These are phyloP conservation scores for Xylariaceae sp. DNA, from an alignment of 2,329 filamentous ascomycete species.

Conservation along the genomic window DNA sequence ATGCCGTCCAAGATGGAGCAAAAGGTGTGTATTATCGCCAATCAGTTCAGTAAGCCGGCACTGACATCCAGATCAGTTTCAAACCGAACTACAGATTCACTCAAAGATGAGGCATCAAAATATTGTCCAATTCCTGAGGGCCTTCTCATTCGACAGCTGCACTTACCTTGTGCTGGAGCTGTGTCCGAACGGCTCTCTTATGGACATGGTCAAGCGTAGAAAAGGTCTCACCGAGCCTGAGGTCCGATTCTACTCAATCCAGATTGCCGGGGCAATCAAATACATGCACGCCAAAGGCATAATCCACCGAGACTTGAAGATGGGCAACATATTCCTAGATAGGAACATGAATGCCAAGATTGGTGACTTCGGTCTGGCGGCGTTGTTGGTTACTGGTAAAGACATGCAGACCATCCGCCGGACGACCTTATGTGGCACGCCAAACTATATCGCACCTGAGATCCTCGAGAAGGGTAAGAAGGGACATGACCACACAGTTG, in stretches of 20 bases:
- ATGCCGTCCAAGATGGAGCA: slow-evolving; percentile 86
- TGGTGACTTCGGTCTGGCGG: slow-evolving; percentile 94
- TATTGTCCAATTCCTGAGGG: slow-evolving; percentile 93
- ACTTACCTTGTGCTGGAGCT: slow-evolving; percentile 95
- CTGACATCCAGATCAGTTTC: slow-evolving; percentile 56
- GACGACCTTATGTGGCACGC: slow-evolving; percentile 94
- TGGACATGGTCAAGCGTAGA: slow-evolving; percentile 95
- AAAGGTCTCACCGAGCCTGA: slow-evolving; percentile 92
- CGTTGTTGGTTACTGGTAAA: slow-evolving; percentile 86
- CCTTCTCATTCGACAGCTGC: slow-evolving; percentile 86
- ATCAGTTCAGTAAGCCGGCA: not conserved
- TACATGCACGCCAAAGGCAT: slow-evolving; percentile 97
- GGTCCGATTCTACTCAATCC: slow-evolving; percentile 90
- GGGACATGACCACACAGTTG: slow-evolving; percentile 96
- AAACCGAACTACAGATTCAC: slow-evolving; percentile 93
- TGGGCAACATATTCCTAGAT: slow-evolving; percentile 97
- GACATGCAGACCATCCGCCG: slow-evolving; percentile 85
- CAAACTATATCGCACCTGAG: slow-evolving; percentile 97
- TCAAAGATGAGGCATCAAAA: slow-evolving; percentile 97
- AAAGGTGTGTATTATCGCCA: slow-evolving; percentile 62
- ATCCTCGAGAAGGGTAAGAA: slow-evolving; percentile 93
- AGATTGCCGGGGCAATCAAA: slow-evolving; percentile 96
- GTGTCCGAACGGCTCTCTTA: slow-evolving; percentile 93
- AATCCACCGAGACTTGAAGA: slow-evolving; percentile 96
- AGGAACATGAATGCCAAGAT: slow-evolving; percentile 97